Conservation (phyloP, 2,329 filamentous ascomycete genomes). For the Onygenales sp. region DNA sequence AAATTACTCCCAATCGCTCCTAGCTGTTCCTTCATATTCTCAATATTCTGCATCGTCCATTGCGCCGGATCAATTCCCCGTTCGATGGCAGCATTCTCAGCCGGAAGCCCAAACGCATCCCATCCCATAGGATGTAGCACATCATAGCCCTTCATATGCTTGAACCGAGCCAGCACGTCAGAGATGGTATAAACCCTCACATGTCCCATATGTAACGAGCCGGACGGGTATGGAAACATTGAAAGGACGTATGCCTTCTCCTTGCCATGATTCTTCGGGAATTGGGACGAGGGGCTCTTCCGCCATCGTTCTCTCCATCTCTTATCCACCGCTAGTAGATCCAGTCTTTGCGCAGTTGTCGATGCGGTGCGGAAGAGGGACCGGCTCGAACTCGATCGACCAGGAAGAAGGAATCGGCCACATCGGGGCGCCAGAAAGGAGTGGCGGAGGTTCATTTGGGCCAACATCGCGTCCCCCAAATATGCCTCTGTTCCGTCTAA, state of each 20-base stretch:
- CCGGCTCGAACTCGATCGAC: neutral
- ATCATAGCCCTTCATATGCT: constrained; percentile 61
- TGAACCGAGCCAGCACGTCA: constrained; percentile 71
- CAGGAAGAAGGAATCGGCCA: neutral
- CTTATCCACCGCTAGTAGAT: constrained; percentile 38
- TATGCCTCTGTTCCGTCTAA: neutral
- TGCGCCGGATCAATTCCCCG: constrained; percentile 63
- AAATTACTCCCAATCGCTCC: constrained; percentile 69
- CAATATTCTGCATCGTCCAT: constrained; percentile 76
- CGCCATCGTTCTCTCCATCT: constrained; percentile 49
- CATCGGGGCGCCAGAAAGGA: neutral
- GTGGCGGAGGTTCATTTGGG: neutral
- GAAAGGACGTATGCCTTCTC: constrained; percentile 61
- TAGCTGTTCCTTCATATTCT: constrained; percentile 75
- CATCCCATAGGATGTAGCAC: constrained; percentile 88
- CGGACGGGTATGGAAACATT: constrained; percentile 92
- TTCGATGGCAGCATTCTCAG: constrained; percentile 85
- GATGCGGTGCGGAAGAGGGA: constrained; percentile 15
- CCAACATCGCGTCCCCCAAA: neutral
- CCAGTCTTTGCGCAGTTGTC: constrained; percentile 20
- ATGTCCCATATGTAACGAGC: constrained; percentile 76
- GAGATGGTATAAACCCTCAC: constrained; percentile 84
- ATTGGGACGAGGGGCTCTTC: constrained; percentile 3
- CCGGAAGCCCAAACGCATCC: constrained; percentile 86
- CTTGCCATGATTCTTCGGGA: constrained; percentile 5